Conservation (phyloP, 2,329 filamentous ascomycete genomes). For the Chrysoporthe puriensis region DNA sequence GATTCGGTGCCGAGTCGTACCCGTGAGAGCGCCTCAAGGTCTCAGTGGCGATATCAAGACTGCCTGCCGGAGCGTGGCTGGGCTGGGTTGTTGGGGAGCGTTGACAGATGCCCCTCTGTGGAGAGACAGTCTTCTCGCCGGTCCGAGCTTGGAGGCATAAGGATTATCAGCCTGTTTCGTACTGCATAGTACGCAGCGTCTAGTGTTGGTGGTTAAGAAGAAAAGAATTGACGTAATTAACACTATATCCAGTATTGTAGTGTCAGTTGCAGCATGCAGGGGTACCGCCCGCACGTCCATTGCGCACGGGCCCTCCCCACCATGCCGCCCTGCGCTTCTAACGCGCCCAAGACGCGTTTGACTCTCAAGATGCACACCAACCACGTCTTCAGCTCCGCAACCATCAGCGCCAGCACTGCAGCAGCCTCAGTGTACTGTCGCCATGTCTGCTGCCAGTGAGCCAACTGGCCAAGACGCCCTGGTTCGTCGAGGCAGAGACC, state of each 20-base stretch:
- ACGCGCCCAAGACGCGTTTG: not conserved
- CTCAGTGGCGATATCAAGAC: not conserved
- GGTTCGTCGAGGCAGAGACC: slow-evolving; percentile 13
- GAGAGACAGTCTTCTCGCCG: not conserved
- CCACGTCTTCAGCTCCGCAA: not conserved
- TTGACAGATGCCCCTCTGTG: not conserved
- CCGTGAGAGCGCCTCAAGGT: not conserved
- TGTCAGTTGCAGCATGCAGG: not conserved
- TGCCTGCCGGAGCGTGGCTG: not conserved
- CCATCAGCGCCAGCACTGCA: not conserved
- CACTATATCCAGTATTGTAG: not conserved
- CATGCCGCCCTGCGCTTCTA: not conserved
- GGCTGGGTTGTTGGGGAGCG: not conserved
- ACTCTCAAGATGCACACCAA: not conserved
- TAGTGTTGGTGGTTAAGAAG: not conserved
- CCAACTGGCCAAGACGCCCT: not conserved
- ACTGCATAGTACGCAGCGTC: not conserved
- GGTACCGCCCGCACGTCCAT: not conserved
- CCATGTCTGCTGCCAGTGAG: not conserved
- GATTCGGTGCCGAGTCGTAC: not conserved
- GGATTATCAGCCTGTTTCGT: not conserved
- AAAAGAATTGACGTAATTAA: not conserved
- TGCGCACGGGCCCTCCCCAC: not conserved
- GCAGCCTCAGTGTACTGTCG: not conserved
- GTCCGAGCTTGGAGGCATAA: not conserved